Evolutionary conservation across 495 filamentous ascomycete genomes (phyloP).

Genomic region (Terfezia boudieri): DNA sequence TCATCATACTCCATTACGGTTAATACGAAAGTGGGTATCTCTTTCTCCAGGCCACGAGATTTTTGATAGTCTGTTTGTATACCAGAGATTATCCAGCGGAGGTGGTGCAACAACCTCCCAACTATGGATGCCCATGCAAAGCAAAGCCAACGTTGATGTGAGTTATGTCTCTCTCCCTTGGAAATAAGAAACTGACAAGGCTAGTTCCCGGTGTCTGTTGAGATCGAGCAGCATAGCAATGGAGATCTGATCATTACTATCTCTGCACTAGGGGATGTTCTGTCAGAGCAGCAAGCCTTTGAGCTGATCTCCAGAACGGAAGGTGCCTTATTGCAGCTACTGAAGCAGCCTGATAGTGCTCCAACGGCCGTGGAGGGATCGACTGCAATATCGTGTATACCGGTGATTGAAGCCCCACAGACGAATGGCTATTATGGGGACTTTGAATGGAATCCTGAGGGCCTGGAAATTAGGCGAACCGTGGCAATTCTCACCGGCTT

Average conservation of each 20-base stretch:
- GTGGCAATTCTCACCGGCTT: conserved; percentile 38
- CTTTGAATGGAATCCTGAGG: conserved; percentile 33
- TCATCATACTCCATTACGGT: conserved; percentile 47
- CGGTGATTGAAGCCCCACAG: neutral
- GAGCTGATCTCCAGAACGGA: neutral
- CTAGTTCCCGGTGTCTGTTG: conserved; percentile 51
- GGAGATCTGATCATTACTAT: conserved; percentile 29
- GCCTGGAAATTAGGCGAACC: conserved; percentile 30
- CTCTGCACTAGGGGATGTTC: conserved; percentile 22
- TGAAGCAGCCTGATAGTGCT: neutral
- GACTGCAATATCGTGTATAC: neutral
- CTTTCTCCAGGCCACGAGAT: conserved; percentile 32
- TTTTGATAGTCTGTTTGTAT: conserved; percentile 74
- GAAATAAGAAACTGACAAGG: conserved; percentile 1
- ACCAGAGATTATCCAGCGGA: conserved; percentile 31
- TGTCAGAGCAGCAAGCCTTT: conserved; percentile 4
- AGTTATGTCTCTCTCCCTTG: conserved; percentile 8
- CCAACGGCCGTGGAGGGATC: neutral
- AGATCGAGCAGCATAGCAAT: conserved; percentile 32
- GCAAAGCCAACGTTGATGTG: conserved; percentile 28
- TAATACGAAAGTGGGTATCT: conserved; percentile 48
- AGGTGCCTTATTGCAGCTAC: neutral
- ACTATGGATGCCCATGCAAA: conserved; percentile 35
- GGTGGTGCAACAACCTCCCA: conserved; percentile 10
- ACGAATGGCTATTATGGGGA: neutral